phyloP scores from a whole-genome alignment of 495 filamentous ascomycete species.

The Annulohypoxylon nitens region DNA sequence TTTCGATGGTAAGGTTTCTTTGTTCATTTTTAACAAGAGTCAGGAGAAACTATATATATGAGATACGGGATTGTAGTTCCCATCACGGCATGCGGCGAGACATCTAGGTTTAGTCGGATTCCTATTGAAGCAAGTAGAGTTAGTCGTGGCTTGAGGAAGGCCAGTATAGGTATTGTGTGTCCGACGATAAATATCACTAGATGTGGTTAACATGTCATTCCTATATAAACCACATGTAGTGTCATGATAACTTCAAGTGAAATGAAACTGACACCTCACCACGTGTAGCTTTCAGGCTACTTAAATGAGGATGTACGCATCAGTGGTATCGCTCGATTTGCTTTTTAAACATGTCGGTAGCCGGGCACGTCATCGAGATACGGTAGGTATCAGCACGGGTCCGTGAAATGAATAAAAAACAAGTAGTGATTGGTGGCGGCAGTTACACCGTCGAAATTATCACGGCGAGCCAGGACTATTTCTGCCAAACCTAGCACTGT shows the following conservation, averaged over 20 bases:
- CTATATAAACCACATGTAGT: not conserved
- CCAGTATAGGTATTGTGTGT: not conserved
- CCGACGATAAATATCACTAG: not conserved
- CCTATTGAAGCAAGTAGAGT: not conserved
- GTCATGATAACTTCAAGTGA: not conserved
- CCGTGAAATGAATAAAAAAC: not conserved
- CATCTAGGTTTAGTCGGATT: not conserved
- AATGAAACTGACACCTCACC: not conserved
- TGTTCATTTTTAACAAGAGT: not conserved
- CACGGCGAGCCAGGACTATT: not conserved
- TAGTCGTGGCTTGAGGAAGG: too few relatives aligned
- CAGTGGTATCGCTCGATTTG: not conserved
- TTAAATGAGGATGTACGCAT: too few relatives aligned
- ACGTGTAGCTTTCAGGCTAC: not conserved
- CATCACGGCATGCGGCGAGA: too few relatives aligned
- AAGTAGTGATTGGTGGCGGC: not conserved
- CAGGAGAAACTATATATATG: not conserved
- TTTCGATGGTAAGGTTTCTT: not conserved
- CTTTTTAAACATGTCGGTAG: constrained; percentile 2
- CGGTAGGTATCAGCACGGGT: not conserved
- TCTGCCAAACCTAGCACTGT: constrained; percentile 1
- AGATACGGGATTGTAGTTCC: not conserved
- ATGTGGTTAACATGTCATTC: too few relatives aligned
- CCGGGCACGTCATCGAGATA: constrained; percentile 7
- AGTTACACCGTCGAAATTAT: not conserved